Evolutionary conservation across 1,139 yeast species (phyloP).

Genomic region (Saccharomyces hybrid): DNA sequence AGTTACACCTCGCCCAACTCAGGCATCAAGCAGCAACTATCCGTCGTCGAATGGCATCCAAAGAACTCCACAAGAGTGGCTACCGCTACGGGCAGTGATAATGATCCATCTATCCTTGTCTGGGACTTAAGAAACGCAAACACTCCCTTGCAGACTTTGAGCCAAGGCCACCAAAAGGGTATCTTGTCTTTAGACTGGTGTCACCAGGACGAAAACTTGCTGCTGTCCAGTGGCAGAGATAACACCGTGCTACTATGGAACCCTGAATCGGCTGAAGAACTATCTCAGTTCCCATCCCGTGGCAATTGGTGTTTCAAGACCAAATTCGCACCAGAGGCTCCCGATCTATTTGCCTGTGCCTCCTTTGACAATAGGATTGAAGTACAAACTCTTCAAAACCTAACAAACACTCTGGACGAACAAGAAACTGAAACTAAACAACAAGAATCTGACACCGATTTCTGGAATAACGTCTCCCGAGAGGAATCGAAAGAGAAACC

Average conservation of each 20-base stretch:
- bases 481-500: slow-evolving; percentile 33
- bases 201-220: slow-evolving; percentile 63
- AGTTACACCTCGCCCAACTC: slow-evolving; percentile 47
- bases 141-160: slow-evolving; percentile 68
- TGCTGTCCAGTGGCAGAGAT: slow-evolving; percentile 88
- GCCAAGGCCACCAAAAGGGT: slow-evolving; percentile 75
- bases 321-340: slow-evolving; percentile 77
- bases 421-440: slow-evolving; percentile 34
- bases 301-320: slow-evolving; percentile 93
- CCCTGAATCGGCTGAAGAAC: slow-evolving; percentile 56
- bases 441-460: slow-evolving; percentile 56
- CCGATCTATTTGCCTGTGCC: slow-evolving; percentile 89
- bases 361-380: slow-evolving; percentile 73
- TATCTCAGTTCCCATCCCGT: slow-evolving; percentile 86
- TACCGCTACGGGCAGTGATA: slow-evolving; percentile 81
- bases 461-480: slow-evolving; percentile 76
- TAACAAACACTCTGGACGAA: slow-evolving; percentile 25
- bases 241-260: slow-evolving; percentile 87
- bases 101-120: slow-evolving; percentile 69
- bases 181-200: slow-evolving; percentile 93
- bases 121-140: slow-evolving; percentile 95
- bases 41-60: slow-evolving; percentile 82
- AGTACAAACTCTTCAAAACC: slow-evolving; percentile 81
- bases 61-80: slow-evolving; percentile 72
- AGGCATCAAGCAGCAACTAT: slow-evolving; percentile 48